Evolutionary conservation across 208 protist species (phyloP), one percentile per base, ranked within the genome.

Genomic region (Trypanosoma theileri): DNA sequence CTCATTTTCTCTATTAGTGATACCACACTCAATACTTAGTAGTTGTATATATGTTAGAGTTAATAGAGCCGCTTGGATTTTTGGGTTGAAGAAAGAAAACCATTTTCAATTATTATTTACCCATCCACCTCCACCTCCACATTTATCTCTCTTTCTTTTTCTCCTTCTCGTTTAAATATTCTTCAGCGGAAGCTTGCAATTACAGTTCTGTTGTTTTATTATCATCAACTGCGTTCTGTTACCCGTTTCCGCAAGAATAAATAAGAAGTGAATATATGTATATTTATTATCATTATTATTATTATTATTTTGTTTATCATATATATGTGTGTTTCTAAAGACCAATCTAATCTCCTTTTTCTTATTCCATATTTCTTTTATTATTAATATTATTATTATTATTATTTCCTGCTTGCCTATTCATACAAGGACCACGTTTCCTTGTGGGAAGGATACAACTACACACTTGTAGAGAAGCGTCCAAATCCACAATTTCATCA

Each of bases 181-280:
- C 28, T 35, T 35, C n/a, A 61, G 59, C 52, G 62, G 58, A 59
- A 51, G 28, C 48, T 52, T 66, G 63, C 66, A 69, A 66, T 69
- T 65, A 65, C 63, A 69, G 48, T 11, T 45, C 52, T 54, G 41
- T 71, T 58, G 41, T 56, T 51, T 13, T 45, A 4, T 17, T 48
- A 1, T 51, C 48, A 57, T 62, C 40, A 59, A 51, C 55, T 50
- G 31, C 11, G 48, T 24, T 71, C 57, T 71, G 66, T 62, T 71
- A 71, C 66, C 55, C 28, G 55, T 64, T 51, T 19, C 28, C 66
- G 55, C 66, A 24, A 71, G 66, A 71, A 41, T 13, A 40, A 35
- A 22, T 22, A 4, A 17, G 10, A 19, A 41, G 21, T 8, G 1
- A 22, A 26, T 44, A 48, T 22, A 17, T 55, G 9, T 54, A 16